These are phyloP conservation scores for Coffea eugenioides DNA, from an alignment of 257 asterid species.

Conservation along the genomic window DNA sequence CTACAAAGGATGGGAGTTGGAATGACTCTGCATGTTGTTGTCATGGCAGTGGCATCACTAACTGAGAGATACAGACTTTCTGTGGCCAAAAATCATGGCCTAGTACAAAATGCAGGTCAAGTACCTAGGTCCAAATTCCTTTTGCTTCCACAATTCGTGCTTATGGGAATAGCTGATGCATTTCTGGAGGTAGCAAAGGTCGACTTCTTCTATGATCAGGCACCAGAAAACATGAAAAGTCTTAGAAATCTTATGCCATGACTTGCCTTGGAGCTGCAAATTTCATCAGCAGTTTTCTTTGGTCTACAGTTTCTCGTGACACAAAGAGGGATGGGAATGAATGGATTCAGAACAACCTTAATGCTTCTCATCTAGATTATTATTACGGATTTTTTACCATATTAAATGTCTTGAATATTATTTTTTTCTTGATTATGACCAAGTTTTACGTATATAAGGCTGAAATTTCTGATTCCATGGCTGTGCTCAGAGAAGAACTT, in stretches of 20 bases:
- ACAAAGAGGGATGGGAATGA: slow-evolving; percentile 46
- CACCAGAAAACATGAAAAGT: slow-evolving; percentile 90
- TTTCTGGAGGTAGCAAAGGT: slow-evolving; percentile 68
- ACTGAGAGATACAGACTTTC: slow-evolving; percentile 53
- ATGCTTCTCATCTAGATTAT: slow-evolving; percentile 70
- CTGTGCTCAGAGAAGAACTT: slow-evolving; percentile 49
- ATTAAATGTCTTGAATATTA: slow-evolving; percentile 49
- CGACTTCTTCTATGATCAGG: slow-evolving; percentile 87
- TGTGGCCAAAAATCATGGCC: slow-evolving; percentile 49
- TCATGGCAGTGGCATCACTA: slow-evolving; percentile 63
- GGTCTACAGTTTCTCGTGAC: slow-evolving; percentile 48
- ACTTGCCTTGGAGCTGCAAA: slow-evolving; percentile 68
- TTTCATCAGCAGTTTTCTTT: slow-evolving; percentile 62
- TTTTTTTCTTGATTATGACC: slow-evolving; percentile 46
- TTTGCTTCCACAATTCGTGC: slow-evolving; percentile 67
- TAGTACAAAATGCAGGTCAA: slow-evolving; percentile 12
- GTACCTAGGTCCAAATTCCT: slow-evolving; percentile 65
- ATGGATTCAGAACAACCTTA: slow-evolving; percentile 74
- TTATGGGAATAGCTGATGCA: slow-evolving; percentile 85
- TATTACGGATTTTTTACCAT: slow-evolving; percentile 60
- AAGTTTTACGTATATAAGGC: slow-evolving; percentile 71
- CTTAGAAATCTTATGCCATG: slow-evolving; percentile 63
- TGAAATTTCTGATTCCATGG: slow-evolving; percentile 73
- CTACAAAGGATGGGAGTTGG: slow-evolving; percentile 92
- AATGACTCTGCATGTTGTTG: slow-evolving; percentile 50